phyloP scores from a whole-genome alignment of 2,329 filamentous ascomycete genomes.

The Fusarium sp. region DNA sequence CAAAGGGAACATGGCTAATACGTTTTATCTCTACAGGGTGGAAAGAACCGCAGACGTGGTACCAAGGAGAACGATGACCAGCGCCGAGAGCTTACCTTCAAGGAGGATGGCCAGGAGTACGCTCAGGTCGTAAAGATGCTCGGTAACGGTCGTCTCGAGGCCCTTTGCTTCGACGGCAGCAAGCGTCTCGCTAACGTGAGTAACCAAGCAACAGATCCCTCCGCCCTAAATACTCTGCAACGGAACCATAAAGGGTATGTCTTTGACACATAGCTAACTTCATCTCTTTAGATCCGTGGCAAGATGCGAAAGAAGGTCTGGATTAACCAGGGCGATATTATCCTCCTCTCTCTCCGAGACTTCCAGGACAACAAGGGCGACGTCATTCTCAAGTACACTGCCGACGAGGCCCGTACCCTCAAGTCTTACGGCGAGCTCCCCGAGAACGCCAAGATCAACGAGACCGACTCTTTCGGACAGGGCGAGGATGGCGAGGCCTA shows the following conservation, averaged over 20 bases:
- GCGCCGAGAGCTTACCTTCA: constrained; percentile 98
- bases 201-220: constrained; percentile 20
- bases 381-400: constrained; percentile 96
- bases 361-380: constrained; percentile 97
- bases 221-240: constrained; percentile 9
- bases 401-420: constrained; percentile 94
- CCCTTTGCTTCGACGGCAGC: constrained; percentile 91
- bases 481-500: constrained; percentile 95
- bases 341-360: constrained; percentile 88
- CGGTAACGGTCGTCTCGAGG: constrained; percentile 93
- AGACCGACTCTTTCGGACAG: constrained; percentile 94
- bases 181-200: constrained; percentile 60
- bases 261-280: constrained; percentile 68
- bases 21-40: constrained; percentile 73
- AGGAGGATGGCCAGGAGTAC: constrained; percentile 91
- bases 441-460: constrained; percentile 99
- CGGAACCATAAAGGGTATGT: not conserved
- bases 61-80: constrained; percentile 99
- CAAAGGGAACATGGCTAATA: constrained; percentile 38
- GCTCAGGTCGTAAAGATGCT: constrained; percentile 84
- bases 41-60: constrained; percentile 97
- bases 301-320: constrained; percentile 99
- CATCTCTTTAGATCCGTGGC: constrained; percentile 76
- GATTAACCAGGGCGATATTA: constrained; percentile 99
- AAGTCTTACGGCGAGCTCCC: constrained; percentile 98